Conservation (phyloP, 2,329 filamentous ascomycete genomes). For the Fusarium sp. region DNA sequence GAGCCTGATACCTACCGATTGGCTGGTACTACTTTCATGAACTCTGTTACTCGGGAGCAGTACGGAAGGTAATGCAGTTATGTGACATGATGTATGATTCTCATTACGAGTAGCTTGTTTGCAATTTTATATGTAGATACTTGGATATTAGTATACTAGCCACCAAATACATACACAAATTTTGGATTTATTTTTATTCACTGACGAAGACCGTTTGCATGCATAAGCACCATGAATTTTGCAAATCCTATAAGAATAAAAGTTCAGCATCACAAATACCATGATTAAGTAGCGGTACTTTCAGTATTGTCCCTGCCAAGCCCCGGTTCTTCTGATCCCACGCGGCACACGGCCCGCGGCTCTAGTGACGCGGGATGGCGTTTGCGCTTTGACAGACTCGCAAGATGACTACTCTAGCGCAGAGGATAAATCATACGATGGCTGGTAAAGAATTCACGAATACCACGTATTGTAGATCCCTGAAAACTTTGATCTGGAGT, state of each 20-base stretch:
- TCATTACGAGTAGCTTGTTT: background rate
- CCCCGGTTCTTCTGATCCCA: background rate
- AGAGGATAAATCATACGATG: background rate
- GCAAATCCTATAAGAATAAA: background rate
- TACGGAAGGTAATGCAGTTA: conserved; percentile 21
- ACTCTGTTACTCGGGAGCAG: conserved; percentile 30
- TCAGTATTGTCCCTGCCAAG: background rate
- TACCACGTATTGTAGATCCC: background rate
- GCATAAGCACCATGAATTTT: too few species aligned
- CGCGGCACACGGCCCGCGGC: background rate
- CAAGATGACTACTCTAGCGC: background rate
- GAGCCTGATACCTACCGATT: conserved; percentile 38
- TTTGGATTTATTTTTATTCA: too few species aligned
- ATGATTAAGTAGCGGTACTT: background rate
- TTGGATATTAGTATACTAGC: background rate
- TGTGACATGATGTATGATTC: background rate
- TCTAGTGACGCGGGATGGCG: background rate
- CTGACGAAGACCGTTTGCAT: too few species aligned
- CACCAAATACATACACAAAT: background rate
- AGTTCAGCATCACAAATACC: background rate
- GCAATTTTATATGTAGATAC: background rate
- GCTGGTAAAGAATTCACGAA: background rate
- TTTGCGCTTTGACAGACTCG: background rate
- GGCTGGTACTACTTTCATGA: conserved; percentile 36
- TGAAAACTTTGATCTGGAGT: background rate